Base-by-base conservation (phyloP, 768 basidiomycete species). In the Psilocybe cyanescens region DNA sequence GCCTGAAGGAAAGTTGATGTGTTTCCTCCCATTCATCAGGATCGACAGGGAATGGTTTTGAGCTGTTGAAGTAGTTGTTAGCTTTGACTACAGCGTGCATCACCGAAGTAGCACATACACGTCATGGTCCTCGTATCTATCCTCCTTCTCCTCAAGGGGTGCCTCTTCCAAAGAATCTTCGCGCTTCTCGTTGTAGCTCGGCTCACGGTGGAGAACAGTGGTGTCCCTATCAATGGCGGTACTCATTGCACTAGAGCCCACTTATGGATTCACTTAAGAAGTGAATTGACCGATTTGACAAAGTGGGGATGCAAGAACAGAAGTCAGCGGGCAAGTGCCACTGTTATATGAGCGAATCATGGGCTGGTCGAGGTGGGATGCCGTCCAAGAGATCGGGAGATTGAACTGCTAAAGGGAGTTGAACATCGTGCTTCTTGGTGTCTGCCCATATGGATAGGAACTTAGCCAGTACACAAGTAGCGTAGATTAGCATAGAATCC, bases 31-130 rank as follows among this genome's bases (percentile, higher is more conserved):
- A 67, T 12, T 78, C 78, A 65, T 81, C 67, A 12, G 83, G 81
- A 62, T 83, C 79, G 17, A 82, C 68, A 44, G 85, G 86, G 74
- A 88, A 87, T 3, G 85, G 86, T 49, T 75, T 74, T 3, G 51
- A n/a, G 5, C 51, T 53, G 5, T 53, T 16, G 12, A 9, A 35
- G 16, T 8, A 2, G 17, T 51, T 31, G 35, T 29, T 33, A 16
- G 14, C 30, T n/a, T 4, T 51, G 8, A 31, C 50, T 8, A 37
- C n/a, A 37, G 12, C 4, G 8, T n/a, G 35, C n/a, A 8, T 4
- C 3, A 35, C 14, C 4, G n/a, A 33, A 24, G 17, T 4, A 33
- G 28, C 2, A 53, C 51, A n/a, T 33, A 53, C 51, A 53, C 51
- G 17, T 53, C 51, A 33, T 53, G 51, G 51, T 53, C 51, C n/a